These are phyloP conservation scores for Colletotrichum destructivum DNA, from an alignment of 2,329 filamentous ascomycete species.

Conservation along the genomic window DNA sequence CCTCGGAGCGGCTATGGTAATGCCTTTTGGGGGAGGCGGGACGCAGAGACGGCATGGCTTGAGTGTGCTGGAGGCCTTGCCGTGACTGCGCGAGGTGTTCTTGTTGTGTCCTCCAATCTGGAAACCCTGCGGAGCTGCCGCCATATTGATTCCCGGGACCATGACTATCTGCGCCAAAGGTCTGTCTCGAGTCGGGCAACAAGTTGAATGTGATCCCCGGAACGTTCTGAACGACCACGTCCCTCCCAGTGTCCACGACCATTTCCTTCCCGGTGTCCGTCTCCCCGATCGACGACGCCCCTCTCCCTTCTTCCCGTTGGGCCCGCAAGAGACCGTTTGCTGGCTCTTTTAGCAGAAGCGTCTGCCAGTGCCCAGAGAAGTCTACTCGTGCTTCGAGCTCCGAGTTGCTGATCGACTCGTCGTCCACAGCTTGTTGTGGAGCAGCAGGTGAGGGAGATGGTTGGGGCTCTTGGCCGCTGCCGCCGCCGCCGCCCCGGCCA, in stretches of 20 bases:
- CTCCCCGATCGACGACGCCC: background rate
- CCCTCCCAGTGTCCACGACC: constrained; percentile 3
- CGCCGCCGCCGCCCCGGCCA: background rate
- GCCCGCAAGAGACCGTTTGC: background rate
- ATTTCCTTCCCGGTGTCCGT: constrained; percentile 16
- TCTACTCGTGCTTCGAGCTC: background rate
- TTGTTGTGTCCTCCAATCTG: background rate
- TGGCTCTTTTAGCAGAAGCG: background rate
- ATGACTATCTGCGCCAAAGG: too few relatives aligned
- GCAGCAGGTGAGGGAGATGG: background rate
- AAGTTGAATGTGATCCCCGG: background rate
- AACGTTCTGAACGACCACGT: background rate
- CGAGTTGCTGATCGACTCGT: background rate
- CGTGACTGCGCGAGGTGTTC: background rate
- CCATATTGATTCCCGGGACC: background rate
- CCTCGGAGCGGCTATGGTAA: background rate
- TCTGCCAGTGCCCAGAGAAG: background rate
- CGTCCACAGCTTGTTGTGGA: background rate
- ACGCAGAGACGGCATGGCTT: background rate
- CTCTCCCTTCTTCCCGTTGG: background rate
- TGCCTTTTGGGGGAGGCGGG: background rate
- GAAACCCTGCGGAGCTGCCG: background rate
- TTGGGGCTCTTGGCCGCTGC: background rate
- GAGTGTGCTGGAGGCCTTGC: background rate
- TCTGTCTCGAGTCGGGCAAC: background rate